These are phyloP conservation scores for Orbilia blumenaviensis DNA, from an alignment of 2,329 filamentous ascomycete species.

Conservation along the genomic window DNA sequence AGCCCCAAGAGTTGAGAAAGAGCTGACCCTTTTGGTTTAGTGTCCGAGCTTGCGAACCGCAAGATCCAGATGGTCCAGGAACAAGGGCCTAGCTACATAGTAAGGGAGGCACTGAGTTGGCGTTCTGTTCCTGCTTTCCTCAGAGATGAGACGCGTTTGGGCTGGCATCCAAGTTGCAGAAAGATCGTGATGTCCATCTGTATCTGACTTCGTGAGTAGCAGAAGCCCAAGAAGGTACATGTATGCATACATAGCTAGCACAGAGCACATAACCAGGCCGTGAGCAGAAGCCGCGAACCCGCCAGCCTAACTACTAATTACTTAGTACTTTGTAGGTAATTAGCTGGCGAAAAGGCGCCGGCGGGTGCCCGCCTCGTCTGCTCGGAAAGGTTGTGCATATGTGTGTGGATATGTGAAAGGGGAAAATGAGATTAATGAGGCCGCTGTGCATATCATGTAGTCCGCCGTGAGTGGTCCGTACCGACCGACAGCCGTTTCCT, in stretches of 20 bases:
- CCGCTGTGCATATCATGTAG: conserved; percentile 24
- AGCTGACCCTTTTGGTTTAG: conserved; percentile 32
- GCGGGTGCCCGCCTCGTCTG: conserved; percentile 28
- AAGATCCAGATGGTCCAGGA: conserved; percentile 14
- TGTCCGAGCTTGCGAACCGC: conserved; percentile 21
- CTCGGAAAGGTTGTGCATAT: conserved; percentile 30
- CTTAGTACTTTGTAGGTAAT: too few relatives aligned
- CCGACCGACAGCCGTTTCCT: conserved; percentile 9
- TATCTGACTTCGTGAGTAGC: background rate
- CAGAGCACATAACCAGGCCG: background rate
- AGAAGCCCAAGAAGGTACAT: too few relatives aligned
- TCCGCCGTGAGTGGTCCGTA: conserved; percentile 23
- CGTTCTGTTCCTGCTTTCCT: conserved; percentile 31
- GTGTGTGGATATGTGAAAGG: conserved; percentile 10
- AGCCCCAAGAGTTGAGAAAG: conserved; percentile 23
- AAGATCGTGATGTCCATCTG: conserved; percentile 20
- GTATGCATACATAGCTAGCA: background rate
- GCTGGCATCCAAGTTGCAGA: conserved; percentile 22
- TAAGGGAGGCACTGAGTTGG: conserved; percentile 39
- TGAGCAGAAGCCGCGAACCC: background rate
- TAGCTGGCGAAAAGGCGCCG: background rate
- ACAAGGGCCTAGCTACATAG: conserved; percentile 15
- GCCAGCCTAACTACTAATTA: background rate
- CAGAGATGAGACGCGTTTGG: conserved; percentile 39
- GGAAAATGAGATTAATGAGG: conserved; percentile 31